A percentile compares a stretch with the other conserved stretches of the same genome.
These are phyloP conservation scores for Gynochthodes officinalis DNA, from an alignment of 257 asterid genomes.

Conservation along the genomic window DNA sequence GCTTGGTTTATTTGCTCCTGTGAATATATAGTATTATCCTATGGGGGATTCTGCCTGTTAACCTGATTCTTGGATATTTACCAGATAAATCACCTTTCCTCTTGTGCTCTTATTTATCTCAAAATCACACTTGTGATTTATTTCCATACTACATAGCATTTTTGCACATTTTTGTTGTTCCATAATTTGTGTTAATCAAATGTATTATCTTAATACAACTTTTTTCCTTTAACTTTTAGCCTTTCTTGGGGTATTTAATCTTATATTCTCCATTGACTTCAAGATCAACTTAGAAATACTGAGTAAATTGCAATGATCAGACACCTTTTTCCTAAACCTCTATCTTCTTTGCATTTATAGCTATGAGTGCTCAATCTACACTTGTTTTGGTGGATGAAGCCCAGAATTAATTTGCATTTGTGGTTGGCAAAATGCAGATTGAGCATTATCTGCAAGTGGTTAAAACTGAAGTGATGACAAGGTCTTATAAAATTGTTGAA, in stretches of 20 bases:
- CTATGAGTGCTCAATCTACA: background rate
- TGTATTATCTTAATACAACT: background rate
- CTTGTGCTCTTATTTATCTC: background rate
- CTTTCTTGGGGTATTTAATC: background rate
- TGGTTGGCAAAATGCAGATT: constrained; percentile 50
- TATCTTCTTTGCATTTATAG: background rate
- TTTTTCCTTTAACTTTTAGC: background rate
- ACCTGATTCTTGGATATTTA: background rate
- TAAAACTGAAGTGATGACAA: constrained; percentile 88
- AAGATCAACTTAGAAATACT: background rate
- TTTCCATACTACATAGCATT: background rate
- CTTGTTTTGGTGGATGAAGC: constrained; percentile 1
- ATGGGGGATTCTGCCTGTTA: background rate
- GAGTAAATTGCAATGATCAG: background rate
- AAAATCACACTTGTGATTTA: background rate
- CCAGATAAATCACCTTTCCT: background rate
- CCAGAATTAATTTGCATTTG: background rate
- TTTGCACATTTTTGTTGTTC: too few relatives aligned
- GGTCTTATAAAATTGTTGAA: constrained; percentile 75
- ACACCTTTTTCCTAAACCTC: background rate
- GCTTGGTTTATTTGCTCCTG: background rate
- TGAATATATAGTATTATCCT: background rate
- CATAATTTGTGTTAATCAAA: background rate
- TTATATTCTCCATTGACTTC: background rate
- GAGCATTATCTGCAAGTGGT: constrained; percentile 96